A percentile compares a stretch with the other conserved stretches of the same genome.
phyloP scores from a whole-genome alignment of 805 yeast genomes.

The Candida pini region DNA sequence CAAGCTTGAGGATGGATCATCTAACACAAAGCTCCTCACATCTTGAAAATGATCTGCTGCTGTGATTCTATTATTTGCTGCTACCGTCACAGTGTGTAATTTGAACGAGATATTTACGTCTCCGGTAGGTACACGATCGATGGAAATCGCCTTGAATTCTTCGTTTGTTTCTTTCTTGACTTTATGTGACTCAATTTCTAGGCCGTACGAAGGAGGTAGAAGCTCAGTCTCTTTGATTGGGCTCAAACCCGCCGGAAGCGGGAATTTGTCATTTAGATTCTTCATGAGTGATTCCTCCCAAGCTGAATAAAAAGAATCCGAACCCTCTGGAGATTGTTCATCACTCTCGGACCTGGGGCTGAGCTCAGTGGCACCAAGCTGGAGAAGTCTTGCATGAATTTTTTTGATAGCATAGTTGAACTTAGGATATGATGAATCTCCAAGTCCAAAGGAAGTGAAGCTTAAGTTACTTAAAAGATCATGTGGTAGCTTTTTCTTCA shows the following conservation, averaged over 20 bases:
- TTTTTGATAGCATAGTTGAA: conserved; percentile 87
- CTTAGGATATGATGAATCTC: conserved; percentile 87
- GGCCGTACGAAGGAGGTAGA: conserved; percentile 32
- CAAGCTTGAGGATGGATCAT: conserved; percentile 22
- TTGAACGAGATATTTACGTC: not conserved
- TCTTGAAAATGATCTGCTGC: conserved; percentile 79
- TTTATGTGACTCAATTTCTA: conserved; percentile 25
- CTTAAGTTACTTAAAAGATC: conserved; percentile 56
- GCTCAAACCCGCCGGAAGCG: conserved; percentile 25
- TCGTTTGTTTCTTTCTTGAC: conserved; percentile 27
- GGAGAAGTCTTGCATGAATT: conserved; percentile 68
- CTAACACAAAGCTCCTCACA: conserved; percentile 58
- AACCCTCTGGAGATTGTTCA: conserved; percentile 72
- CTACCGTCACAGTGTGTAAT: conserved; percentile 39
- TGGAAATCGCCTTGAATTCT: conserved; percentile 24
- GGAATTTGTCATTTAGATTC: conserved; percentile 29
- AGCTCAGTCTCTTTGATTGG: conserved; percentile 31
- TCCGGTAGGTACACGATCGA: conserved; percentile 23
- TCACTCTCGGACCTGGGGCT: conserved; percentile 82
- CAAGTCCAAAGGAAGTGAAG: conserved; percentile 80
- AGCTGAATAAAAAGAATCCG: conserved; percentile 69
- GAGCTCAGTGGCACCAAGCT: conserved; percentile 75
- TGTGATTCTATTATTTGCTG: conserved; percentile 57
- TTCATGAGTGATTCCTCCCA: conserved; percentile 55
- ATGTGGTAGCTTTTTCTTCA: conserved; percentile 55